A percentile compares a stretch with the other conserved stretches of the same genome.
Conservation (phyloP, 371 early-diverging fungal genomes). For the Circinella minor region DNA sequence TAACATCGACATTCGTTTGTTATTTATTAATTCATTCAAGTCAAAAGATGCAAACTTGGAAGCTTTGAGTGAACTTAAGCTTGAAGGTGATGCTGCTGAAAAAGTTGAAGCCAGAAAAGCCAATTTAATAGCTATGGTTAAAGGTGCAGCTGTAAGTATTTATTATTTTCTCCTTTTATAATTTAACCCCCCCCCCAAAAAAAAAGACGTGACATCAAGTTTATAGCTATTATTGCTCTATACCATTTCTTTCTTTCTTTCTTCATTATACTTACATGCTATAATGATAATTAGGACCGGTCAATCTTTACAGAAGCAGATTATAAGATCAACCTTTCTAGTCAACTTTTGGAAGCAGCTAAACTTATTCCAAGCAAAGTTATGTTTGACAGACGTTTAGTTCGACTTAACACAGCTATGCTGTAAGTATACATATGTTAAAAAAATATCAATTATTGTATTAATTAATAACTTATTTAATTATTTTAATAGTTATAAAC, state of each 20-base stretch:
- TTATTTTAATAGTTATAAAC: slow-evolving; percentile 67
- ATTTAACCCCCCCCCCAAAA: no score
- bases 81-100: slow-evolving; percentile 15
- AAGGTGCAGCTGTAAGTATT: slow-evolving; percentile 34
- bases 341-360: slow-evolving; percentile 55
- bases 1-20: slow-evolving; percentile 23
- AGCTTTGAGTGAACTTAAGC: slow-evolving; percentile 32
- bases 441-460: no score
- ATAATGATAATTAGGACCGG: slow-evolving; percentile 8
- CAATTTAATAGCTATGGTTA: slow-evolving; percentile 37
- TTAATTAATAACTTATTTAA: no score
- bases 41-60: slow-evolving; percentile 36
- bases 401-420: slow-evolving; percentile 71
- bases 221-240: neutral
- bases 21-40: slow-evolving; percentile 42
- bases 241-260: neutral
- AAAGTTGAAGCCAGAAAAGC: slow-evolving; percentile 15
- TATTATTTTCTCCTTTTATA: neutral
- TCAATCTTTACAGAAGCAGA: slow-evolving; percentile 26
- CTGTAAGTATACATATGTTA: slow-evolving; percentile 41
- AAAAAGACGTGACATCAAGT: neutral
- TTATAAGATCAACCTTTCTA: slow-evolving; percentile 40
- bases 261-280: neutral
- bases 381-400: slow-evolving; percentile 57
- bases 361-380: slow-evolving; percentile 51